phyloP scores from a whole-genome alignment of 306 rosid species.

The Acacia acuminata region DNA sequence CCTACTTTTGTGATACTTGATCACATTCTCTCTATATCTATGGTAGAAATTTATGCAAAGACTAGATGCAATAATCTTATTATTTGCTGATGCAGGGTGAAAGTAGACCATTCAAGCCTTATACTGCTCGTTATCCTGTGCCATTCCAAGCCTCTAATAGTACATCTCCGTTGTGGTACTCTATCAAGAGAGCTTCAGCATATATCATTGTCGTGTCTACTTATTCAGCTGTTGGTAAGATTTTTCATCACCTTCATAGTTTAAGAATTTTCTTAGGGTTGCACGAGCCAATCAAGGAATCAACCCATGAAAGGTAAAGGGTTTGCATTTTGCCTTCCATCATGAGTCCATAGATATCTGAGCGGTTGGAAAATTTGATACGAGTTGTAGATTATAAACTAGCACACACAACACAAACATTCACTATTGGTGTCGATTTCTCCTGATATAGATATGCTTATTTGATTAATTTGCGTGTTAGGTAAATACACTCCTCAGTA shows the following conservation, averaged over 20 bases:
- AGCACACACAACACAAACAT: neutral
- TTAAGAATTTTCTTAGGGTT: neutral
- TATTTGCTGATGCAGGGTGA: slow-evolving; percentile 44
- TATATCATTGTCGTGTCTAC: slow-evolving; percentile 74
- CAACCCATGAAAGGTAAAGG: slow-evolving; percentile 6
- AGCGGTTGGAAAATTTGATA: neutral
- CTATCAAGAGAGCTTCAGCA: slow-evolving; percentile 79
- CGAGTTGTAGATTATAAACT: neutral
- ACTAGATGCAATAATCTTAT: neutral
- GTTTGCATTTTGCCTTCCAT: slow-evolving; percentile 3
- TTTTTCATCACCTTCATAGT: neutral
- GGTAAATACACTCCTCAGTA: slow-evolving; percentile 60
- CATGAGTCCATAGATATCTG: neutral
- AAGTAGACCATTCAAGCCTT: slow-evolving; percentile 69
- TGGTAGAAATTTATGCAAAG: slow-evolving; percentile 4
- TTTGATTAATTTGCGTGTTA: neutral
- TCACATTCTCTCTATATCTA: neutral
- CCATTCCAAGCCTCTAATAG: slow-evolving; percentile 55
- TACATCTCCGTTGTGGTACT: slow-evolving; percentile 68
- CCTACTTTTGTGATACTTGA: neutral
- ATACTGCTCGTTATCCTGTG: slow-evolving; percentile 46
- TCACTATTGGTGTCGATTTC: neutral
- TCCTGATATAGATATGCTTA: neutral
- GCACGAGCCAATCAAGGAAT: neutral
- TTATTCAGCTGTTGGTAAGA: slow-evolving; percentile 74